phyloP scores from a whole-genome alignment of 2,329 filamentous ascomycete genomes.

The Hypoxylon sp. region DNA sequence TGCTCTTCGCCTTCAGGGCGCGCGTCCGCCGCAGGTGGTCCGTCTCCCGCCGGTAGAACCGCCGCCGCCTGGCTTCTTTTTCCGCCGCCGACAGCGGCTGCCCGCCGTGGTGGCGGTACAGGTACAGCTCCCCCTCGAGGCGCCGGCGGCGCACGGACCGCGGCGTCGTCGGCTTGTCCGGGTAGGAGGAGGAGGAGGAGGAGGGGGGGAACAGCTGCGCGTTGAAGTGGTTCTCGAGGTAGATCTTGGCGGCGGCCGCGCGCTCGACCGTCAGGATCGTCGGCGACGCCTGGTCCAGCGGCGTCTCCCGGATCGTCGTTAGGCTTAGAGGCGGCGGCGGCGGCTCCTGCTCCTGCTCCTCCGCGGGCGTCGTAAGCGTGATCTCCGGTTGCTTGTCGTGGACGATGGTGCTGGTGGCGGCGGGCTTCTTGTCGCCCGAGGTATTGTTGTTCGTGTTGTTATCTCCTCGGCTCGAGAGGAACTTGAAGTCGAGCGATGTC shows the following conservation, averaged over 20 bases:
- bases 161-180: slow-evolving; percentile 64
- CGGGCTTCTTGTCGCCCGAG: slow-evolving; percentile 48
- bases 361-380: slow-evolving; percentile 39
- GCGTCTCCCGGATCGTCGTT: slow-evolving; percentile 52
- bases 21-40: slow-evolving; percentile 80
- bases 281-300: slow-evolving; percentile 46
- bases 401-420: slow-evolving; percentile 41
- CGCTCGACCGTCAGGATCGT: slow-evolving; percentile 76
- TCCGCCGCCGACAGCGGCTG: slow-evolving; percentile 69
- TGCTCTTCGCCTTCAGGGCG: slow-evolving; percentile 73
- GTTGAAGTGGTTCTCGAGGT: slow-evolving; percentile 86
- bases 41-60: slow-evolving; percentile 76
- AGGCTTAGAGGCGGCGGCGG: too few species aligned
- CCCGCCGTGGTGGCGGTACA: slow-evolving; percentile 60
- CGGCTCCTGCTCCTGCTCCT: too few species aligned
- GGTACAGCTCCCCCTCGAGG: slow-evolving; percentile 73
- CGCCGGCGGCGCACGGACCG: slow-evolving; percentile 71
- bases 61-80: slow-evolving; percentile 62
- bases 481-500: slow-evolving; percentile 58
- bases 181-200: too few species aligned
- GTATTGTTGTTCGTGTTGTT: too few species aligned
- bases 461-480: slow-evolving; percentile 52
- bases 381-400: slow-evolving; percentile 46
- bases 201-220: slow-evolving; percentile 73
- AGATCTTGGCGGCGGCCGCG: slow-evolving; percentile 84